A percentile compares a stretch with the other conserved stretches of the same genome.
Conservation (phyloP, 192 early-diverging fungal species). For the Chytriomyces sp. region DNA sequence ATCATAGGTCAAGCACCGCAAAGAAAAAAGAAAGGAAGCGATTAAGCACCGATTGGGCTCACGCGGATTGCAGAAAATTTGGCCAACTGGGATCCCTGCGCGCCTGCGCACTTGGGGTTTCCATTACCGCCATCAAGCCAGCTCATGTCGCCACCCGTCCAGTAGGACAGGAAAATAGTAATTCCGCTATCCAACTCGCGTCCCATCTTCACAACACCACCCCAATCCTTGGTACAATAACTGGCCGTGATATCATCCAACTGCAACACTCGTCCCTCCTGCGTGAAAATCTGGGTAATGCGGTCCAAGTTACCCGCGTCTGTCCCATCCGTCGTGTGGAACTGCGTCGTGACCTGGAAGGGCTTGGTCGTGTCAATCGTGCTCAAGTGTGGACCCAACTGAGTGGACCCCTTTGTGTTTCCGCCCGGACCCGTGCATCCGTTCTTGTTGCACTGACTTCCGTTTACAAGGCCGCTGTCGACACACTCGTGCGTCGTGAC, state of each 20-base stretch:
- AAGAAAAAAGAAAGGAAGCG: background rate
- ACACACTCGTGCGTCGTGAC: slow-evolving; percentile 37
- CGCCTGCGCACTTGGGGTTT: background rate
- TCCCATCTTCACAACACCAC: slow-evolving; percentile 15
- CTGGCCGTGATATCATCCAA: background rate
- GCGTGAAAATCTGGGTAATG: slow-evolving; percentile 30
- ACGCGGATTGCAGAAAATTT: background rate
- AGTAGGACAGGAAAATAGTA: slow-evolving; percentile 42
- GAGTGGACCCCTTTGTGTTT: slow-evolving; percentile 22
- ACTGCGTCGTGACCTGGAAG: slow-evolving; percentile 34
- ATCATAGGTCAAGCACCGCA: too few species aligned
- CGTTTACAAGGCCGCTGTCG: background rate
- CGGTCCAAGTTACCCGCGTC: slow-evolving; percentile 16
- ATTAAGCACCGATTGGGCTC: background rate
- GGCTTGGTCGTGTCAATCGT: slow-evolving; percentile 39
- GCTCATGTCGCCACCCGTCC: slow-evolving; percentile 43
- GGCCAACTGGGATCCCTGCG: background rate
- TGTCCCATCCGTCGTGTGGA: slow-evolving; percentile 37
- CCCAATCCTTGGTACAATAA: slow-evolving; percentile 2
- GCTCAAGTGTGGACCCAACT: slow-evolving; percentile 29
- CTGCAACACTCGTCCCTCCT: slow-evolving; percentile 12
- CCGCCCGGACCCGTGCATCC: slow-evolving; percentile 18
- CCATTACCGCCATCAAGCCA: slow-evolving; percentile 40
- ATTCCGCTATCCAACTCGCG: slow-evolving; percentile 33
- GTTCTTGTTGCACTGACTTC: slow-evolving; percentile 36